Conservation (phyloP, 345 rosid species). For the Moricandia moricandioides region DNA sequence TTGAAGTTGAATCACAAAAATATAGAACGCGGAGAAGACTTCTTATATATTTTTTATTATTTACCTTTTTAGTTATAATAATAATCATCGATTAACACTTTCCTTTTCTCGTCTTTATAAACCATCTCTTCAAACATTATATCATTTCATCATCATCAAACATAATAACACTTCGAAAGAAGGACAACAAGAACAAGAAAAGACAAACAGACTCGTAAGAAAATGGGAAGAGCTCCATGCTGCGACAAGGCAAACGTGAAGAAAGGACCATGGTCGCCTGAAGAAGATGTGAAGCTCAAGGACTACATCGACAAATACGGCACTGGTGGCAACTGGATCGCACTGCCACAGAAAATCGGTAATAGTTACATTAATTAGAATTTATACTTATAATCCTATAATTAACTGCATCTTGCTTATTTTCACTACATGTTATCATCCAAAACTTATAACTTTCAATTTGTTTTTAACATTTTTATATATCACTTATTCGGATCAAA, state of each 20-base stretch:
- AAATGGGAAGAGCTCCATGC: slow-evolving; percentile 98
- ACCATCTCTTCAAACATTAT: slow-evolving; percentile 18
- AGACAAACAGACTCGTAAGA: slow-evolving; percentile 9
- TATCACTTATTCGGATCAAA: background rate
- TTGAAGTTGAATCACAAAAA: slow-evolving; percentile 31
- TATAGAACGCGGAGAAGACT: slow-evolving; percentile 41
- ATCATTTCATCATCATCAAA: slow-evolving; percentile 33
- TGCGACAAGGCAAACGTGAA: slow-evolving; percentile 93
- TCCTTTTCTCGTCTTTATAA: slow-evolving; percentile 27
- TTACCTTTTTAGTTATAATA: slow-evolving; percentile 12
- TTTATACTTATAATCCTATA: background rate
- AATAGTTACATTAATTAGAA: slow-evolving; percentile 7
- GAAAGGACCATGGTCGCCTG: slow-evolving; percentile 98
- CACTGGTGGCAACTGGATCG: slow-evolving; percentile 97
- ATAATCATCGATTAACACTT: slow-evolving; percentile 25
- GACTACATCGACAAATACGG: slow-evolving; percentile 77
- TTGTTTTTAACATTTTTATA: background rate
- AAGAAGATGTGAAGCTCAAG: slow-evolving; percentile 92
- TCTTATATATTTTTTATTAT: slow-evolving; percentile 15
- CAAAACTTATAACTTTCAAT: background rate
- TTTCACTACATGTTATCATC: background rate
- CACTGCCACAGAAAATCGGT: slow-evolving; percentile 97
- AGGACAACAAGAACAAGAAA: slow-evolving; percentile 21
- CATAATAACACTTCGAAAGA: background rate
- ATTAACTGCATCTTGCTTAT: background rate